Evolutionary conservation across 306 rosid species (phyloP), one percentile per base, ranked within the genome.

Genomic region (Mucuna pruriens): DNA sequence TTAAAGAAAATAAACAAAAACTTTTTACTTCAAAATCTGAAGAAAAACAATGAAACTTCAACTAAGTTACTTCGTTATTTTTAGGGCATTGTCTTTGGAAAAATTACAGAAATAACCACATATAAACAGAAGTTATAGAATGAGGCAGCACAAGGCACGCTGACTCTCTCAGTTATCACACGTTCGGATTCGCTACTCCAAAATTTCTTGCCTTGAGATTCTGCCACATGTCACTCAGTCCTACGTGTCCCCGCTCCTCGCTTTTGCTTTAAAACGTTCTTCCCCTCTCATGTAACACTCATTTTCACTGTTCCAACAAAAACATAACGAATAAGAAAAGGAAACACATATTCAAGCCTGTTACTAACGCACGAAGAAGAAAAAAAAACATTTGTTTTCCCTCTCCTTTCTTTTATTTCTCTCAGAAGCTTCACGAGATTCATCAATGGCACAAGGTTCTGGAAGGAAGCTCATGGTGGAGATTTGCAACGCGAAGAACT

Each of bases 401-500:
- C 9, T 7, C 44, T 13, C 9, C 2, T 26, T 23, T 33, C 9
- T 51, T 6, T 1, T 9, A 26, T 19, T 4, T 3, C 10, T 20
- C 36, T 70, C 69, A 8, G 4, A 34, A 3, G 5, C 12, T 74
- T 38, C 39, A 20, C 29, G 70, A 25, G 76, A 0, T 9, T 78
- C 22, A 19, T 54, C 76, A 17, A 94, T 94, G 97, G 90, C 95
- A 13, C 95, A 91, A 54, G 65, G 23, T 48, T 61, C 82, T 20
- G 80, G 77, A 0, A 85, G 97, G 34, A 95, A 90, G 88, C 90
- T 95, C 6, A 44, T 90, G 1, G 97, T 95, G 0, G 92, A 92
- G 71, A 81, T 95, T n/a, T 88, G 90, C 79, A 89, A 83, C 13
- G 98, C 98, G 8, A 91, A 91, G 85, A 95, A 95, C 57, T 49